phyloP scores from a whole-genome alignment of 176 grass and related monocot species.

The Musa troglodytarum region DNA sequence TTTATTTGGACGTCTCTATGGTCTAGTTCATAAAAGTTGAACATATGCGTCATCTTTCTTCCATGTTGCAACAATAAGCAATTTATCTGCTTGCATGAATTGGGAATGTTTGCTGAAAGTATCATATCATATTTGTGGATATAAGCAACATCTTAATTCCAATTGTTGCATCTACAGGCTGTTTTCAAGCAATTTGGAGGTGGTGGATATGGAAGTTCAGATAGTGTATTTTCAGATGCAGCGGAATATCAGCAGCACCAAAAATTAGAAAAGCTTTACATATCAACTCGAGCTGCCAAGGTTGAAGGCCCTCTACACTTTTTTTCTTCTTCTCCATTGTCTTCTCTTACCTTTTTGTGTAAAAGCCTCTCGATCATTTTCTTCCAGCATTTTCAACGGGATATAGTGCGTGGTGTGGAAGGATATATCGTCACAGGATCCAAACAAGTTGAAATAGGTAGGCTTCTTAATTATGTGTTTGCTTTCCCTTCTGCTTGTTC shows the following conservation, averaged over 20 bases:
- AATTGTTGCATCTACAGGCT: slow-evolving; percentile 30
- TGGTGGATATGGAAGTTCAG: slow-evolving; percentile 51
- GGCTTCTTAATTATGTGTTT: not conserved
- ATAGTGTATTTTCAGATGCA: slow-evolving; percentile 70
- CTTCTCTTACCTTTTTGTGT: not conserved
- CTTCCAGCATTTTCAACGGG: slow-evolving; percentile 92
- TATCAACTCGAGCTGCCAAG: slow-evolving; percentile 92
- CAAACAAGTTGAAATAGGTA: slow-evolving; percentile 96
- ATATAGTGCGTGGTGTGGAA: slow-evolving; percentile 87
- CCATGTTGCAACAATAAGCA: not conserved
- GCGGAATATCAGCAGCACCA: slow-evolving; percentile 68
- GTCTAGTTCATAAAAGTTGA: too few relatives aligned
- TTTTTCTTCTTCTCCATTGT: slow-evolving; percentile 11
- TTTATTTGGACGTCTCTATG: not conserved
- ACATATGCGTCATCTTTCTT: not conserved
- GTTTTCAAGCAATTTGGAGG: slow-evolving; percentile 90
- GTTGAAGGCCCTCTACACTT: slow-evolving; percentile 19
- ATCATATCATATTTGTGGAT: not conserved
- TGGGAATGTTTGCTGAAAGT: not conserved
- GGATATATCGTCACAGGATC: slow-evolving; percentile 94
- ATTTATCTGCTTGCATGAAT: not conserved
- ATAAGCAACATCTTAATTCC: not conserved
- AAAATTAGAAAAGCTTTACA: slow-evolving; percentile 92
- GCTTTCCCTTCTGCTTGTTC: not conserved
- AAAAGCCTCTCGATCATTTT: not conserved